These are phyloP conservation scores for Solanum appendiculatum DNA, from an alignment of 257 asterid species.

Conservation along the genomic window DNA sequence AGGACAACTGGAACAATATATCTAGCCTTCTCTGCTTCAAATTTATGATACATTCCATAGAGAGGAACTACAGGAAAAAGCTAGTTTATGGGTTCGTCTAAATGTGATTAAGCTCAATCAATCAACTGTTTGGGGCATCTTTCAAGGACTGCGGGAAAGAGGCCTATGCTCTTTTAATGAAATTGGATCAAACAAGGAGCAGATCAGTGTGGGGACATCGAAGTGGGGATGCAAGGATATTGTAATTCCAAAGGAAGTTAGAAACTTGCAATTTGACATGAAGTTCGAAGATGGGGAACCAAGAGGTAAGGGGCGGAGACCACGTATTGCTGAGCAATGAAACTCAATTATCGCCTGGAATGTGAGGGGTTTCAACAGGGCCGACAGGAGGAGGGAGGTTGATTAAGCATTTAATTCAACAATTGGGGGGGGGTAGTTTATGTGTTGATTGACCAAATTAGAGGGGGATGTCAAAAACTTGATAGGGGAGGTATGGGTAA, in stretches of 20 bases:
- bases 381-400: too few species aligned
- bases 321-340: too few species aligned
- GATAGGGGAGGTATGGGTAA: not conserved
- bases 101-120: not conserved
- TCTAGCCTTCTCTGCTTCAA: not conserved
- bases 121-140: not conserved
- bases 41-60: not conserved
- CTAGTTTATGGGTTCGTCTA: not conserved
- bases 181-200: not conserved
- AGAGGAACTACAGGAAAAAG: not conserved
- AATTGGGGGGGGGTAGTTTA: too few species aligned
- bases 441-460: not conserved
- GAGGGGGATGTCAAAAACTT: too few species aligned
- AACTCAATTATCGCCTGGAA: not conserved
- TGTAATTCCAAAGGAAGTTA: not conserved
- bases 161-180: not conserved
- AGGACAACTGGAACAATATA: not conserved
- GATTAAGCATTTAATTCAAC: not conserved
- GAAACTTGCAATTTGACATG: not conserved
- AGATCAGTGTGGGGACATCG: not conserved
- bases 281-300: not conserved
- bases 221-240: not conserved
- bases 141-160: not conserved
- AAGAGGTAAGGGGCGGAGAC: not conserved
- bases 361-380: not conserved